Evolutionary conservation across 1,284 basidiomycete species (phyloP), one percentile per base, ranked within the genome.

Genomic region (Puccinia horiana): DNA sequence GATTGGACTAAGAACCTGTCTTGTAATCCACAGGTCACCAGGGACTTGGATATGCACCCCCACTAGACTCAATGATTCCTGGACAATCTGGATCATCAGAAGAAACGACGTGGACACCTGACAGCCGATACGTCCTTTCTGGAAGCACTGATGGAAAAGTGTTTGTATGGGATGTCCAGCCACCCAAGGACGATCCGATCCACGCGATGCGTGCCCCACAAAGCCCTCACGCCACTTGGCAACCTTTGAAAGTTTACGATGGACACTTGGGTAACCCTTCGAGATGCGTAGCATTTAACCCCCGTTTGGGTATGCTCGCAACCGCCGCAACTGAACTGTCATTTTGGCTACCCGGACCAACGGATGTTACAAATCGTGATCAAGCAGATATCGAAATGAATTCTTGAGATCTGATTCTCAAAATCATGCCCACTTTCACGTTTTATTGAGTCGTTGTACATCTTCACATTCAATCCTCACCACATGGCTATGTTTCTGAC

Each of bases 101-200:
- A 87, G 96, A 97, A 87, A 92, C 95, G 1, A 90, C 90, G 23
- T 98, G 94, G 93, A 95, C 93, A 1, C 93, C 94, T 0, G 95
- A 98, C 86, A 94, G 93, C 86, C 93, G 93, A 85, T 98, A 91
- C 85, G 90, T 97, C 35, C 86, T 96, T 2, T 90, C 87, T 2
- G 89, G 89, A 42, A 73, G 69, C 40, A 69, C 69, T 26, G 70
- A 81, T 63, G 78, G 78, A 11, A 81, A 61, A 40, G 54, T 81
- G n/a, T 35, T 74, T 74, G 78, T 81, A 1, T 81, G 78, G 78
- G 78, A 81, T 63, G 69, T 81, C 35, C 78, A 81, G 56, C 78
- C 78, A 40, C 78, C 78, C 14, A 74, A 73, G n/a, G 70, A 81
- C 44, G 78, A 81, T 44, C 78, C 67, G 47, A 73, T 74, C 42